Conservation (phyloP, 495 filamentous ascomycete species). For the Achaetomiella virescens region DNA sequence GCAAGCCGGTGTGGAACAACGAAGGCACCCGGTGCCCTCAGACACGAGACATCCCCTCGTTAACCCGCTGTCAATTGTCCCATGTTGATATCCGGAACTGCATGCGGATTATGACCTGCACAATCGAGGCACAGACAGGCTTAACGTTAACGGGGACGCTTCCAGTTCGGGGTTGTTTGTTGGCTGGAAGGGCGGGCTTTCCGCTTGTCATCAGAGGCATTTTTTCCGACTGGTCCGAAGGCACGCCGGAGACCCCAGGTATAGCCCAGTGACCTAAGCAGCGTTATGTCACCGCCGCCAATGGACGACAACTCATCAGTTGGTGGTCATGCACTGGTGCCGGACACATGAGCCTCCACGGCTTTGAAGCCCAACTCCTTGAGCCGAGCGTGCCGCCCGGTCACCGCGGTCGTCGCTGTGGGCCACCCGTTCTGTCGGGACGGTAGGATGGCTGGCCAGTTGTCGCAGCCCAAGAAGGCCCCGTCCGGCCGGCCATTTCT, state of each 20-base stretch:
- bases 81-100: no score
- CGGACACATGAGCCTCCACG: neutral
- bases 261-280: slow-evolving; percentile 6
- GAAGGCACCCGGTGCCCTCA: no score
- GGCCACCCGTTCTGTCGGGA: neutral
- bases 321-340: slow-evolving; percentile 7
- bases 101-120: no score
- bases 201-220: no score
- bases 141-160: no score
- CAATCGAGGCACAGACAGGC: no score
- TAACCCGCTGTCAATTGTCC: no score
- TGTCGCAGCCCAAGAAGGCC: slow-evolving; percentile 1
- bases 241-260: slow-evolving; percentile 8
- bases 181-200: no score
- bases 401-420: neutral
- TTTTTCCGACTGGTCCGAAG: no score
- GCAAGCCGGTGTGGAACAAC: no score
- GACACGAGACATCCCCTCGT: no score
- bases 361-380: slow-evolving; percentile 9
- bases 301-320: slow-evolving; percentile 13
- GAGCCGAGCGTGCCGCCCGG: slow-evolving; percentile 14
- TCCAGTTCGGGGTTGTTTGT: no score
- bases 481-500: slow-evolving; percentile 6
- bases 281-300: slow-evolving; percentile 12
- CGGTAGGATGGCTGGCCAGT: neutral